A percentile compares a stretch with the other conserved stretches of the same genome.
phyloP scores from a whole-genome alignment of 2,329 filamentous ascomycete species.

The Pleoardoris graminearum region DNA sequence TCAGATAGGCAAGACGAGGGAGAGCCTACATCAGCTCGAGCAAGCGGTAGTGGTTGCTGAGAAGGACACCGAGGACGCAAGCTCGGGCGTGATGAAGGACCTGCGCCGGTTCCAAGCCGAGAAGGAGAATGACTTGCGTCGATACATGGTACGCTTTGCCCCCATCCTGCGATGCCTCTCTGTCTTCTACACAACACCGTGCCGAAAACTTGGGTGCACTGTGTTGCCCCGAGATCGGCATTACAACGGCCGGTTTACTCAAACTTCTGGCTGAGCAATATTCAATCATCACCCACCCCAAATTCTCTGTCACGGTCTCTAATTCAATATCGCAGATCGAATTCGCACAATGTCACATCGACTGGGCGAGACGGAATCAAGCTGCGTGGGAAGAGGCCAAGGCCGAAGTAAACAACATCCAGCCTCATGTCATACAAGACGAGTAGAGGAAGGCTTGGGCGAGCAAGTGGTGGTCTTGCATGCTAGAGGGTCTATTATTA shows the following conservation, averaged over 20 bases:
- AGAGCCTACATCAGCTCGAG: conserved; percentile 80
- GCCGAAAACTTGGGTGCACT: too few species aligned
- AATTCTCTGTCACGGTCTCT: too few species aligned
- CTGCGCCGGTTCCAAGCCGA: conserved; percentile 90
- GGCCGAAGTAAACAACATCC: conserved; percentile 86
- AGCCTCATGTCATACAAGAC: conserved; percentile 39
- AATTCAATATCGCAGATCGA: conserved; percentile 64
- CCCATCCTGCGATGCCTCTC: too few species aligned
- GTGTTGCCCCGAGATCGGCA: too few species aligned
- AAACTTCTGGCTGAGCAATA: too few species aligned
- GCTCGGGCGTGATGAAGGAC: conserved; percentile 83
- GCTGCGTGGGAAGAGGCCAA: conserved; percentile 92
- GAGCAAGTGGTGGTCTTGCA: not conserved
- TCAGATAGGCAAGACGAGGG: conserved; percentile 92
- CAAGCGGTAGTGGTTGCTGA: conserved; percentile 87
- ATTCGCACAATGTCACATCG: conserved; percentile 88
- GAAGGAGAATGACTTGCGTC: conserved; percentile 90
- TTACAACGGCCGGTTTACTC: too few species aligned
- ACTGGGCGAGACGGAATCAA: conserved; percentile 90
- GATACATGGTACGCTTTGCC: conserved; percentile 80
- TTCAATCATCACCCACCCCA: too few species aligned
- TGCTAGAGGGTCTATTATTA: not conserved
- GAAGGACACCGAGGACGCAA: conserved; percentile 91
- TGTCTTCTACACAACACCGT: not conserved
- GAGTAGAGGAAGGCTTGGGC: not conserved